Base-by-base conservation (phyloP, 2,329 filamentous ascomycete species). In the Talaromyces pinophilus region DNA sequence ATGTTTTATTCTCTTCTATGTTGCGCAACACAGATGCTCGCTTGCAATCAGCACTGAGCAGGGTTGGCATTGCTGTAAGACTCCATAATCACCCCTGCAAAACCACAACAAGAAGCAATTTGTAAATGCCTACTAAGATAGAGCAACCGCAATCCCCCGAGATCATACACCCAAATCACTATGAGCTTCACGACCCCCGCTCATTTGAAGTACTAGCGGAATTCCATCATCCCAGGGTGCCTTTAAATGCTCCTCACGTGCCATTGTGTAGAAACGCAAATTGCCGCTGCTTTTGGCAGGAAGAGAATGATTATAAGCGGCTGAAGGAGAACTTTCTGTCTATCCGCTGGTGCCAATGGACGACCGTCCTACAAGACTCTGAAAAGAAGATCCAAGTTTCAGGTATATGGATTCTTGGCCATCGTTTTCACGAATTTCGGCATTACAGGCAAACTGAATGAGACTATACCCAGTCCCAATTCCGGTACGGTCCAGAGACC, bases 401-500 rank as follows among this genome's bases (percentile, higher is more conserved):
- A 17, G 17, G 42, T 44, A 19, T 44, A 44, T n/a, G 15, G 17
- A n/a, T 44, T 44, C 42, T 44, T 44, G 4, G 42, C 42, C 42
- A 2, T 44, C 42, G 42, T 44, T 7, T 44, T 44, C 42, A 44
- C 17, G 22, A 55, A 55, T 33, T 33, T 28, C 19, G 50, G 50
- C 15, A 25, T 25, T n/a, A 55, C 50, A n/a, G 50, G 50, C 5
- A 55, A 8, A 33, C 50, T 28, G 4, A 22, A 28, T 15, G 30
- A 28, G 50, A 55, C 50, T 2, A 55, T 55, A 33, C 50, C 50
- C 30, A 33, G 30, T 33, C 25, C 50, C 50, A 55, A 7, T n/a
- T 55, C 50, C 5, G 50, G 50, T 28, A 55, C 8, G 25, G 50
- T 55, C 50, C 50, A 55, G 11, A 55, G 50, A 19, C 50, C 50